Evolutionary conservation across 768 basidiomycete species (phyloP), one percentile per base, ranked within the genome.

Genomic region (Tricholoma terreum): DNA sequence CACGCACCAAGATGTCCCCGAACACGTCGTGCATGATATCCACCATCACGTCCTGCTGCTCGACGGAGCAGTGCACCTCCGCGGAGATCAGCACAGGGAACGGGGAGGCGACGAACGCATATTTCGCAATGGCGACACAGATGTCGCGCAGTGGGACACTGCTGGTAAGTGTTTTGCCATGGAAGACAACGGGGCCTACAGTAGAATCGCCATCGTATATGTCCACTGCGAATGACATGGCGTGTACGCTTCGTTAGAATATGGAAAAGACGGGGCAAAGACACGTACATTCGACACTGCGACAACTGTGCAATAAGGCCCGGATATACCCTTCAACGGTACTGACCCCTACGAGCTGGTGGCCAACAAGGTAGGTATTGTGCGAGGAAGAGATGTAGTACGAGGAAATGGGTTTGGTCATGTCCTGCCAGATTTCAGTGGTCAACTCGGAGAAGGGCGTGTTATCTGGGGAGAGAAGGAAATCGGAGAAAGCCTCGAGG

Each of bases 11-110:
- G 2, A 68, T 60, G 36, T 78, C 76, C 2, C 78, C 79, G 56
- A 81, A 81, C 0, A 71, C 73, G 38, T 76, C 73, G 0, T 38
- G 83, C 84, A 98, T 84, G 65, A 95, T 92, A 2, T 77, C 65
- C 0, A 84, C 94, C 12, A 97, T 78, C 67, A 79, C 78, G 35
- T 90, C 89, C 69, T 98, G 95, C 67, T 94, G 91, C 24, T 77
- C 71, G 14, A 92, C 56, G 0, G 82, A 77, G 69, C 93, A 96
- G 66, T 96, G 94, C 1, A 95, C 82, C 73, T 98, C 95, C 11
- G 94, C 91, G 2, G 93, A 95, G 54, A 98, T 89, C 65, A 98
- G 85, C 67, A 98, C 77, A 1, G 95, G 95, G 65, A 94, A 97
- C 0, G 92, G 91, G 1, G 92, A 95, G 0, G 89, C 82, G 40